These are phyloP conservation scores for Solanum chilense DNA, from an alignment of 257 asterid species.

Conservation along the genomic window DNA sequence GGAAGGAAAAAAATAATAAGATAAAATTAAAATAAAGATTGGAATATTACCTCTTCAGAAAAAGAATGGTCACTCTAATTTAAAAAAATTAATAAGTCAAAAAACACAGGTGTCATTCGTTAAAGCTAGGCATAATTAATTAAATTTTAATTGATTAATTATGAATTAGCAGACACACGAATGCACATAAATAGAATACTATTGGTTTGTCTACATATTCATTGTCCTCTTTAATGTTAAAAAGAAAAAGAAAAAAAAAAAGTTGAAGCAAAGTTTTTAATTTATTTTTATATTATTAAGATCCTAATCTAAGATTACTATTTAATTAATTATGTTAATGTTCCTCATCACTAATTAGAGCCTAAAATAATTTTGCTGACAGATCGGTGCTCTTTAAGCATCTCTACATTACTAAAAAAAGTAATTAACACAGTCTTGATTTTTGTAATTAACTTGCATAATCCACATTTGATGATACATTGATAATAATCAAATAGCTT, in stretches of 20 bases:
- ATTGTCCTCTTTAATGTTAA: background rate
- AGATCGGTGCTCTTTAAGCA: background rate
- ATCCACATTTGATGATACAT: background rate
- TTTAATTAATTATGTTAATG: background rate
- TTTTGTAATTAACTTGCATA: background rate
- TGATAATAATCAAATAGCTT: background rate
- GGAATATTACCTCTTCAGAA: background rate
- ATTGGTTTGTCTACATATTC: constrained; percentile 12
- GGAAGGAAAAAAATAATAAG: background rate
- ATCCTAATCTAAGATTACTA: background rate
- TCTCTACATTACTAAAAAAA: background rate
- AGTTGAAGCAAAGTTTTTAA: background rate
- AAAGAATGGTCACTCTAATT: background rate
- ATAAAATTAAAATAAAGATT: background rate
- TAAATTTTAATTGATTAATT: constrained; percentile 7
- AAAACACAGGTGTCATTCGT: constrained; percentile 13
- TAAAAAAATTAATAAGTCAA: background rate
- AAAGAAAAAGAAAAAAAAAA: background rate
- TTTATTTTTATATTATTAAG: background rate
- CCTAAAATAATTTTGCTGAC: background rate
- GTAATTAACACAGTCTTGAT: background rate
- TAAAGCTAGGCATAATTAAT: constrained; percentile 14
- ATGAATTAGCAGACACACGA: constrained; percentile 6
- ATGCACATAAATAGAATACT: constrained; percentile 9
- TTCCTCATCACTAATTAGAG: background rate